Evolutionary conservation across 768 basidiomycete genomes (phyloP).

Genomic region (Cyathus striatus): DNA sequence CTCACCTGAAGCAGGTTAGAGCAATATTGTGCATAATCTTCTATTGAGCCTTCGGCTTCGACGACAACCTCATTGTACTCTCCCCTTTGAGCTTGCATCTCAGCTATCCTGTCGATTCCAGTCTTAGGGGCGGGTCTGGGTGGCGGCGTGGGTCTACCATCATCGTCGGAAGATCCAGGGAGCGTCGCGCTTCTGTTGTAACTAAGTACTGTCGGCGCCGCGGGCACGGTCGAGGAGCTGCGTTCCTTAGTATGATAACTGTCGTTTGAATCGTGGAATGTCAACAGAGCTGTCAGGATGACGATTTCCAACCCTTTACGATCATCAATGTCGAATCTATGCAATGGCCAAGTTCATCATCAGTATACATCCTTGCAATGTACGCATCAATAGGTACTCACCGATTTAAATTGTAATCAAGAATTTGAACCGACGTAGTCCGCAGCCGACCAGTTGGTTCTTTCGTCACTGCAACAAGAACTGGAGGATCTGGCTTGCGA

Average conservation of each 20-base stretch:
- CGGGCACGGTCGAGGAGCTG: slow-evolving; percentile 4
- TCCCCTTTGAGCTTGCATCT: slow-evolving; percentile 61
- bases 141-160: slow-evolving; percentile 41
- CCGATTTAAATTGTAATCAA: slow-evolving; percentile 85
- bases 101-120: slow-evolving; percentile 65
- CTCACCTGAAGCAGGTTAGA: slow-evolving; percentile 56
- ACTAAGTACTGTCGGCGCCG: no score
- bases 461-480: slow-evolving; percentile 77
- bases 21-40: slow-evolving; percentile 71
- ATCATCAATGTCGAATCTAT: slow-evolving; percentile 79
- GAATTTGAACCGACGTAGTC: slow-evolving; percentile 63
- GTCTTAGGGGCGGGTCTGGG: slow-evolving; percentile 61
- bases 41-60: slow-evolving; percentile 54
- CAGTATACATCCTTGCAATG: neutral
- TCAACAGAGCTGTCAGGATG: slow-evolving; percentile 68
- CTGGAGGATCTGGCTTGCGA: slow-evolving; percentile 83
- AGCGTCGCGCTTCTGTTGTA: neutral
- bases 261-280: slow-evolving; percentile 71
- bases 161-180: slow-evolving; percentile 1
- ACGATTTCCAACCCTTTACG: slow-evolving; percentile 84
- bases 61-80: slow-evolving; percentile 75
- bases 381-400: slow-evolving; percentile 18
- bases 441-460: slow-evolving; percentile 65
- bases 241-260: slow-evolving; percentile 33
- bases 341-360: neutral